Base-by-base conservation (phyloP, 1,284 basidiomycete species). In the Lentinula novae-zelandiae region DNA sequence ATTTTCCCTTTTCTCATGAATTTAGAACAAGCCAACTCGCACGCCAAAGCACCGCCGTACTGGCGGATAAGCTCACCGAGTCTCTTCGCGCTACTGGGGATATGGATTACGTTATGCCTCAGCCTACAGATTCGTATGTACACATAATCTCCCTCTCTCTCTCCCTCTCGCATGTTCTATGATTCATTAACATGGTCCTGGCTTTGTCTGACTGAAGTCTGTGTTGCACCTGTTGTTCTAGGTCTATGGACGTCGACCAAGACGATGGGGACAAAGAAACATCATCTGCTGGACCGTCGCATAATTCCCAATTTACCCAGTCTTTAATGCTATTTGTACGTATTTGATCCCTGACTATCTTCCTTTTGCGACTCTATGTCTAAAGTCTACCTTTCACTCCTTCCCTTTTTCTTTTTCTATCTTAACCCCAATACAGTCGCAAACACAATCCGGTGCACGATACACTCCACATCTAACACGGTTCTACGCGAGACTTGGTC, bases 381-480 rank as follows among this genome's bases (percentile, higher is more conserved):
- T 27, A 27, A 27, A 27, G 27, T 27, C 27, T 27, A 27, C 27
- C 27, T 12, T 5, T 33, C 5, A 48, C 10, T 15, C 10, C 31
- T 12, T 27, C 58, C 15, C 12, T 42, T 36, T 49, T 17, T 20
- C 20, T 7, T 62, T 27, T 27, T 34, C 0, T 51, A 3, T 27
- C 27, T 4, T 4, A 27, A 27, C 27, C 27, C 27, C 27, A 27
- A 27, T 27, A 27, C 27, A 91, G 89, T 88, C 89, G 0, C 90
- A 92, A 79, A 90, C 89, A 0, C 89, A 90, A 73, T 73, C 74
- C 1, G 90, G 90, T 3, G 75, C 72, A 22, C 80, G 85, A 7
- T 91, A 91, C 67, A 85, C 78, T 0, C 87, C 87, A 0, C 80
- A 85, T 60, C 78, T 92, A n/a, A 92, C 90, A 1, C 84, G 90